Evolutionary conservation across 352 stramenopile species (phyloP).

Genomic region (Globisporangium nunn): DNA sequence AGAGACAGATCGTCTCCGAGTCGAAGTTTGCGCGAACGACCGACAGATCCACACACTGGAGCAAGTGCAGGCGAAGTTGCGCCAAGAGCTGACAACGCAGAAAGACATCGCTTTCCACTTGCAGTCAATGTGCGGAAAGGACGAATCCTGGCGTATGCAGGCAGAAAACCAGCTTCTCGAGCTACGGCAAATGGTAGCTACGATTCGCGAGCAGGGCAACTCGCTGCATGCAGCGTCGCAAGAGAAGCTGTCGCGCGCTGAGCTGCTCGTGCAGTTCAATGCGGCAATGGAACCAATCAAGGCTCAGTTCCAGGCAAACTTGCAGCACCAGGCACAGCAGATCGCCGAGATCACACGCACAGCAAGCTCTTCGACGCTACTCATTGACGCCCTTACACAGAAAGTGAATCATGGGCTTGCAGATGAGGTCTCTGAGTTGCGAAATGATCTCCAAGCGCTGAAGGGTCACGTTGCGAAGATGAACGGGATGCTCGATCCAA

Average conservation of each 20-base stretch:
- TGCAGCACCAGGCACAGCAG: constrained; percentile 68
- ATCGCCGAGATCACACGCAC: constrained; percentile 61
- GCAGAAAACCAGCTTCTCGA: constrained; percentile 77
- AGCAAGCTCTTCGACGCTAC: constrained; percentile 43
- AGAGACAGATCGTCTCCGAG: constrained; percentile 56
- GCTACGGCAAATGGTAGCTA: constrained; percentile 61
- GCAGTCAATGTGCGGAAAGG: constrained; percentile 78
- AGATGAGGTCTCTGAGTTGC: constrained; percentile 45
- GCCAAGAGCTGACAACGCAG: constrained; percentile 73
- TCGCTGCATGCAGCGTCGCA: constrained; percentile 50
- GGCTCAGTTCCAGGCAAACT: constrained; percentile 59
- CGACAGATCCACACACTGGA: constrained; percentile 72
- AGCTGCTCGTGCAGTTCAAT: constrained; percentile 79
- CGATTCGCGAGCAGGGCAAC: constrained; percentile 66
- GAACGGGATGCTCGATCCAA: constrained; percentile 8
- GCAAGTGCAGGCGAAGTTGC: constrained; percentile 68
- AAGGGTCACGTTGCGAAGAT: constrained; percentile 50
- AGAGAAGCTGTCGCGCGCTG: constrained; percentile 65
- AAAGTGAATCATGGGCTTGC: constrained; percentile 54
- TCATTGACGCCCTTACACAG: constrained; percentile 53
- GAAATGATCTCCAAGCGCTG: constrained; percentile 43
- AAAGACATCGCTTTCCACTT: constrained; percentile 79
- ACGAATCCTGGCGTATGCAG: constrained; percentile 82
- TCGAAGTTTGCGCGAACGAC: constrained; percentile 66
- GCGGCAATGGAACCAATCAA: constrained; percentile 76